Base-by-base conservation (phyloP, 345 rosid genomes). In the Eucalyptus tenuipes region DNA sequence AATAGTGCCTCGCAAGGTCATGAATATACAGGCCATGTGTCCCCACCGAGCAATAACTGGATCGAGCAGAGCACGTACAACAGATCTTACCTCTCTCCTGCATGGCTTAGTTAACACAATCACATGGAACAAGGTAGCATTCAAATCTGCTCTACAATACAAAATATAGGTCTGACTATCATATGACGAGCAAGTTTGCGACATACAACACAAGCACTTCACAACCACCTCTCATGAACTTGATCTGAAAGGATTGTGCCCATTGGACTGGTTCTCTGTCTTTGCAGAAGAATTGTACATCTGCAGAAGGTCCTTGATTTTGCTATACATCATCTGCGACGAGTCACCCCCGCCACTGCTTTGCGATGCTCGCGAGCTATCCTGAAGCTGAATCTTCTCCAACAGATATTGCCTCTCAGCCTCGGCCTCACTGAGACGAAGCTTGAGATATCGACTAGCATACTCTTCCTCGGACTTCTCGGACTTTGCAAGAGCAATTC, bases 381-480 rank as follows among this genome's bases (percentile, higher is more conserved):
- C 99, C 89, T 97, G 99, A 89, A 97, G 94, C 90, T 95, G 96
- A 42, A 98, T 94, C 94, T 97, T 97, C 93, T 97, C 98, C 89
- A 97, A 95, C 82, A 98, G 91, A 94, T 94, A 95, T 91, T 97
- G 97, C 92, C 95, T 98, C 94, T 98, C 99, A 3, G 99, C 99
- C 93, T 97, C 99, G 1, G 99, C 99, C 92, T 98, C 99, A 68
- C 99, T 98, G 87, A 98, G 92, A 86, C 98, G 94, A 49, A 93
- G 98, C 87, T 98, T 96, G 87, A 96, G 94, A 89, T 97, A 97
- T 92, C 95, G 95, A 90, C 92, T 96, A 8, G 98, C 98, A 89
- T 95, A 98, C 90, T 98, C 99, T 89, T 98, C 99, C 91, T 98
- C 99, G 1, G 99, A 94, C 91, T 96, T 97, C 86, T 97, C 99